These are phyloP conservation scores for Primulina tabacum DNA, from an alignment of 257 asterid species.

Conservation along the genomic window DNA sequence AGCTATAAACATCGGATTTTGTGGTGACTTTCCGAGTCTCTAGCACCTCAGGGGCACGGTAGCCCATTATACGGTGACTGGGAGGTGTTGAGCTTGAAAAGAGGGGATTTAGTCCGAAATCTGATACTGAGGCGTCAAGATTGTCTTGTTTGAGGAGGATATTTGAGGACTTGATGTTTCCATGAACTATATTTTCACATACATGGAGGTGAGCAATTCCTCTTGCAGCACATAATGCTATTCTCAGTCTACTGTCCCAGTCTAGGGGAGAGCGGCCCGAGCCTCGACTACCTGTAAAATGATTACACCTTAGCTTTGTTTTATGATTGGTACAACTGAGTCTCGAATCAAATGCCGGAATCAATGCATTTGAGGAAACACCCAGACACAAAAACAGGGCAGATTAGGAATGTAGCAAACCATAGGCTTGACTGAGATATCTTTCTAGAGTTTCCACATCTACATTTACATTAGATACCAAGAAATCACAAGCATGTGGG, in stretches of 20 bases:
- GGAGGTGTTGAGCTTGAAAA: slow-evolving; percentile 58
- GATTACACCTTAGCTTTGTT: slow-evolving; percentile 10
- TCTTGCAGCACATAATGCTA: slow-evolving; percentile 73
- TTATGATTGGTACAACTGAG: background rate
- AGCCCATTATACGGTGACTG: slow-evolving; percentile 81
- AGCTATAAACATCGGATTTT: slow-evolving; percentile 85
- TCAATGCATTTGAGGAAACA: background rate
- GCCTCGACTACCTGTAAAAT: slow-evolving; percentile 77
- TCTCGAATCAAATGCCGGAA: background rate
- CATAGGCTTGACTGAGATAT: background rate
- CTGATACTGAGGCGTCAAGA: slow-evolving; percentile 61
- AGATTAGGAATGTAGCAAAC: background rate
- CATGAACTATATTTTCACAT: slow-evolving; percentile 67
- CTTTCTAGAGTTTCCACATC: background rate
- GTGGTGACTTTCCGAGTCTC: slow-evolving; percentile 76
- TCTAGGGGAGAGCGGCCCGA: slow-evolving; percentile 95
- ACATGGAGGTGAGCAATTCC: slow-evolving; percentile 81
- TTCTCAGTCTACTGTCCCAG: slow-evolving; percentile 82
- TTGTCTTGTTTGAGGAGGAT: slow-evolving; percentile 74
- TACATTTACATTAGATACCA: too few relatives aligned
- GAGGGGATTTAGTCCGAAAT: slow-evolving; percentile 75
- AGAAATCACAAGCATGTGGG: too few relatives aligned
- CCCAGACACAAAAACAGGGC: background rate
- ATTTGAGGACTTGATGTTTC: slow-evolving; percentile 94
- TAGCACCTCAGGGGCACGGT: slow-evolving; percentile 90